A percentile compares a stretch with the other conserved stretches of the same genome.
Evolutionary conservation across 2,329 filamentous ascomycete species (phyloP).

Genomic region (Cytospora piceicola): DNA sequence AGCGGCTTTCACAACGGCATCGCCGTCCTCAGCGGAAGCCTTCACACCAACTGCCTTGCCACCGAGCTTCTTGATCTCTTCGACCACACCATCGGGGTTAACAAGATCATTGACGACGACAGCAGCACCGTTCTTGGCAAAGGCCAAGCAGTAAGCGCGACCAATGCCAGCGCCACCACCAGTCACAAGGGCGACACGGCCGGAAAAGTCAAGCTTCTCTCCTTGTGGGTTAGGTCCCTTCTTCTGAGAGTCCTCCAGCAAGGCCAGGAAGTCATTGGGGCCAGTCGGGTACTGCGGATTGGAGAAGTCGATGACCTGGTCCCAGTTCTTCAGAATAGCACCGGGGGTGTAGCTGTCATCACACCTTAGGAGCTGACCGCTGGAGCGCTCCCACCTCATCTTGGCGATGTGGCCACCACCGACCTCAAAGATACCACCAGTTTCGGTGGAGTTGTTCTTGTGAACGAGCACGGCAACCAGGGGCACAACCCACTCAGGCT

Average conservation of each 20-base stretch:
- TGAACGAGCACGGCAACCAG: constrained; percentile 88
- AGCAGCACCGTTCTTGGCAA: constrained; percentile 77
- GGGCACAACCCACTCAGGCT: constrained; percentile 94
- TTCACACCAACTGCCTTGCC: constrained; percentile 92
- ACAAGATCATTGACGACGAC: constrained; percentile 96
- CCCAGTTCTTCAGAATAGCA: constrained; percentile 88
- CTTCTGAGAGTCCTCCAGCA: constrained; percentile 84
- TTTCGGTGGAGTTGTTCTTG: constrained; percentile 80
- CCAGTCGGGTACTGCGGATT: constrained; percentile 81
- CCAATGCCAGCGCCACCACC: constrained; percentile 90
- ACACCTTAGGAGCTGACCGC: constrained; percentile 85
- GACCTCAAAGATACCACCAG: constrained; percentile 88
- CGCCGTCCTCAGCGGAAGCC: constrained; percentile 90
- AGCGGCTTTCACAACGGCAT: constrained; percentile 86
- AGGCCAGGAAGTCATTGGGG: constrained; percentile 82
- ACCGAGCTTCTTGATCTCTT: constrained; percentile 88
- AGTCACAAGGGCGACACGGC: constrained; percentile 84
- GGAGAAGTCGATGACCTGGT: constrained; percentile 84
- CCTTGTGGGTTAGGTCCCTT: constrained; percentile 72
- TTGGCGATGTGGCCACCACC: constrained; percentile 93
- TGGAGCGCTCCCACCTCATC: constrained; percentile 91
- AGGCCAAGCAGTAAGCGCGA: constrained; percentile 85
- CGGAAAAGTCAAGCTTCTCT: constrained; percentile 78
- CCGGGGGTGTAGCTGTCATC: constrained; percentile 87
- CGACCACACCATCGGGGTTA: constrained; percentile 86